Conservation (phyloP, 2,329 filamentous ascomycete species). For the Didymella pinodella region DNA sequence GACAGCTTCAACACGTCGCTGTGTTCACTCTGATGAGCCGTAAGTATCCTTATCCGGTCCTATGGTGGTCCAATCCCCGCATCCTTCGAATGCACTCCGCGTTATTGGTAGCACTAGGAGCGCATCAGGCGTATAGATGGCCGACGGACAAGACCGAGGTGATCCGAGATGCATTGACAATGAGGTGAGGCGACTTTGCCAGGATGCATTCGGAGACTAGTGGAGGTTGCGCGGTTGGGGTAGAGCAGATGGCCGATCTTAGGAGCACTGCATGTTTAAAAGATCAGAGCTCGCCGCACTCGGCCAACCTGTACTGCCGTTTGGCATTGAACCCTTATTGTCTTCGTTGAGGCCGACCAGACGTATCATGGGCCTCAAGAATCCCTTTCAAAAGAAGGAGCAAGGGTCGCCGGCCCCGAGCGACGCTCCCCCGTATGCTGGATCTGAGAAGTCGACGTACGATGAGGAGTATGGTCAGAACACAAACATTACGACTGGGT, state of each 20-base stretch:
- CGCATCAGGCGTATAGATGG: conserved; percentile 11
- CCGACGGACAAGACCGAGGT: conserved; percentile 17
- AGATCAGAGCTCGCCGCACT: conserved; percentile 24
- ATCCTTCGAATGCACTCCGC: conserved; percentile 35
- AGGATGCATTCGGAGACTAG: conserved; percentile 38
- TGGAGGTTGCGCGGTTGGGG: conserved; percentile 30
- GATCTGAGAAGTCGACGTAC: conserved; percentile 30
- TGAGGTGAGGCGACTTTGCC: conserved; percentile 28
- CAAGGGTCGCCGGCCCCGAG: conserved; percentile 20
- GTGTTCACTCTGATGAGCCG: conserved; percentile 25
- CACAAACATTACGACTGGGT: conserved; percentile 35
- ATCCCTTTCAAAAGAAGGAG: conserved; percentile 34
- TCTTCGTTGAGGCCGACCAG: neutral
- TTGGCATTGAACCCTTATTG: conserved; percentile 9
- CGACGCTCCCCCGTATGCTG: conserved; percentile 27
- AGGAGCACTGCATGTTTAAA: conserved; percentile 37
- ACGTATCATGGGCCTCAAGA: conserved; percentile 37
- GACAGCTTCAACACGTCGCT: conserved; percentile 16
- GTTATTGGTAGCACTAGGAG: conserved; percentile 20
- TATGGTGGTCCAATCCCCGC: conserved; percentile 29
- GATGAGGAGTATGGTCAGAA: conserved; percentile 37
- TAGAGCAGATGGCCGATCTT: conserved; percentile 36
- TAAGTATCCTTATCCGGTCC: conserved; percentile 26
- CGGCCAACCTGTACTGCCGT: conserved; percentile 14
- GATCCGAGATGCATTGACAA: conserved; percentile 22